Conservation (phyloP, 1,139 yeast species). For the Hyphopichia burtonii region DNA sequence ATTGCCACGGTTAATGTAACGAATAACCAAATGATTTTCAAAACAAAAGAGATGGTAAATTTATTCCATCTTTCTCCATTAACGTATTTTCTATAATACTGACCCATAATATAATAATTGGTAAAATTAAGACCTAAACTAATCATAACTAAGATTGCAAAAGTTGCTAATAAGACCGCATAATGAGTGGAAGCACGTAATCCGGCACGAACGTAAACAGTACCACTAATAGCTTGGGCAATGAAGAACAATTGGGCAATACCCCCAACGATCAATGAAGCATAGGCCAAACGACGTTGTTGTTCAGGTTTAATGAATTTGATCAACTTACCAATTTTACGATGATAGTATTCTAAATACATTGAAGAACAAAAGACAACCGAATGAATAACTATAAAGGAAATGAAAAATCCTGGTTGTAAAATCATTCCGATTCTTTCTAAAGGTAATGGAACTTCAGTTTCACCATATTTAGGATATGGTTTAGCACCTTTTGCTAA, state of each 20-base stretch:
- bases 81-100: slow-evolving; percentile 28
- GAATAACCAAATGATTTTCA: slow-evolving; percentile 30
- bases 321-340: slow-evolving; percentile 31
- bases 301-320: slow-evolving; percentile 27
- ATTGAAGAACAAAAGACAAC: slow-evolving; percentile 25
- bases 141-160: slow-evolving; percentile 24
- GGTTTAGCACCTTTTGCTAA: slow-evolving; percentile 18
- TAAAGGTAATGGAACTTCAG: slow-evolving; percentile 20
- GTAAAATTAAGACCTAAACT: slow-evolving; percentile 25
- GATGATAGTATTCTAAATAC: slow-evolving; percentile 30
- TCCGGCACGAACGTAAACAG: slow-evolving; percentile 18
- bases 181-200: slow-evolving; percentile 21
- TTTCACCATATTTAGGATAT: slow-evolving; percentile 21
- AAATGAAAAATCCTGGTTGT: slow-evolving; percentile 23
- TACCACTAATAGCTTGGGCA: slow-evolving; percentile 21
- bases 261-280: slow-evolving; percentile 23
- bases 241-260: slow-evolving; percentile 26
- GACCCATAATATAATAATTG: slow-evolving; percentile 33
- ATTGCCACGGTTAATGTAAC: slow-evolving; percentile 28
- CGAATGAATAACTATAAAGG: slow-evolving; percentile 24
- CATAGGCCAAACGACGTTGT: slow-evolving; percentile 26
- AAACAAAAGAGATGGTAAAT: slow-evolving; percentile 30
- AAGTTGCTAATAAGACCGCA: slow-evolving; percentile 24
- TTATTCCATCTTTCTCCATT: slow-evolving; percentile 32
- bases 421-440: slow-evolving; percentile 29